Conservation (phyloP, 192 early-diverging fungal species). For the Linnemannia schmuckeri region DNA sequence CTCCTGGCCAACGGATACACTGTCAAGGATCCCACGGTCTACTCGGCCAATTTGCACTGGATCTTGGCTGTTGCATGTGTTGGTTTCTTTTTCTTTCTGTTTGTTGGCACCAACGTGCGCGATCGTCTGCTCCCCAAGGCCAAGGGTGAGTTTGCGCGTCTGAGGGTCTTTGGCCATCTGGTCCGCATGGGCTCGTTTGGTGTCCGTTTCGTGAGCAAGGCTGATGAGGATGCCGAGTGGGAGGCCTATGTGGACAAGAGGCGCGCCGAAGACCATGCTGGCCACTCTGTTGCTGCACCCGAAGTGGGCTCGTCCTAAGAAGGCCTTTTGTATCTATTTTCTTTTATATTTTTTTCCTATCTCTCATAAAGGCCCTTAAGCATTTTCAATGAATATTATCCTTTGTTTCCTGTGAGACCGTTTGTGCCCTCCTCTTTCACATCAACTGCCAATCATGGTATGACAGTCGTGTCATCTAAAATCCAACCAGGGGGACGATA, state of each 20-base stretch:
- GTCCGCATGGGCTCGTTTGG: slow-evolving; percentile 45
- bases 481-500: neutral
- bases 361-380: neutral
- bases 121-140: slow-evolving; percentile 74
- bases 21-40: slow-evolving; percentile 62
- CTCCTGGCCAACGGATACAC: slow-evolving; percentile 55
- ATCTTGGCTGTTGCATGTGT: slow-evolving; percentile 69
- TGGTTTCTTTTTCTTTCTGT: slow-evolving; percentile 68
- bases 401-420: neutral
- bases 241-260: slow-evolving; percentile 38
- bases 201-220: slow-evolving; percentile 50
- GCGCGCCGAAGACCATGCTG: neutral
- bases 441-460: slow-evolving; percentile 8
- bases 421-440: slow-evolving; percentile 9
- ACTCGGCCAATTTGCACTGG: slow-evolving; percentile 76
- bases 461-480: neutral
- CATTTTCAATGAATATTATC: neutral
- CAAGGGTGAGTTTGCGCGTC: slow-evolving; percentile 69
- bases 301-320: slow-evolving; percentile 28
- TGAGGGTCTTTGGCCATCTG: slow-evolving; percentile 65
- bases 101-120: slow-evolving; percentile 69
- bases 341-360: neutral
- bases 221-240: slow-evolving; percentile 65
- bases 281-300: neutral
- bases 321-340: neutral